Evolutionary conservation across 495 filamentous ascomycete species (phyloP).

Genomic region (Aspergillus asperescens): DNA sequence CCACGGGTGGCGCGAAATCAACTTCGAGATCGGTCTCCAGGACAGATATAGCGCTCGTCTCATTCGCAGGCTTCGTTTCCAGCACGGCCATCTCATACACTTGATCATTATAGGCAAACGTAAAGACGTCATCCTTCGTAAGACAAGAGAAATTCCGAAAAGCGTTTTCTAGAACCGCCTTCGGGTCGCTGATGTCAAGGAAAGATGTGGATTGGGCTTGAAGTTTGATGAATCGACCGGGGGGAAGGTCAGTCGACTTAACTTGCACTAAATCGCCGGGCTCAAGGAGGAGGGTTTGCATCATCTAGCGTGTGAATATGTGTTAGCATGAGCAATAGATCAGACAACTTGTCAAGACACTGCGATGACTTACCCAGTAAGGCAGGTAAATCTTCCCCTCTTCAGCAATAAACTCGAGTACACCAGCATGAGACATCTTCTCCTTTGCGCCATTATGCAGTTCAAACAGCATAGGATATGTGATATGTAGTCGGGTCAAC

Average conservation of each 20-base stretch:
- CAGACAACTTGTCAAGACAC: not conserved
- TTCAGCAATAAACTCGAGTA: conserved; percentile 94
- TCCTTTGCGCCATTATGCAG: conserved; percentile 78
- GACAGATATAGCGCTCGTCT: conserved; percentile 77
- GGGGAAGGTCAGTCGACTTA: conserved; percentile 85
- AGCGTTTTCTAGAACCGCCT: conserved; percentile 94
- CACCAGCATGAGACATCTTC: conserved; percentile 81
- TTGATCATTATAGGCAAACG: conserved; percentile 90
- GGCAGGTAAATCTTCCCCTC: conserved; percentile 95
- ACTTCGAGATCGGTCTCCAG: conserved; percentile 93
- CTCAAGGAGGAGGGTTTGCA: conserved; percentile 84
- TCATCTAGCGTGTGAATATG: conserved; percentile 56
- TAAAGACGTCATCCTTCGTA: conserved; percentile 88
- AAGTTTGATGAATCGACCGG: conserved; percentile 87
- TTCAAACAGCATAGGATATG: conserved; percentile 96
- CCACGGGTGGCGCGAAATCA: conserved; percentile 89
- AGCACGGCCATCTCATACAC: conserved; percentile 87
- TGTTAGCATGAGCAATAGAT: not conserved
- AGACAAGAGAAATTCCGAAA: conserved; percentile 93
- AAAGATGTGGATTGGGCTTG: conserved; percentile 89
- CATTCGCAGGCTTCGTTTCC: conserved; percentile 78
- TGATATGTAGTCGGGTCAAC: conserved; percentile 90
- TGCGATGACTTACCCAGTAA: conserved; percentile 65
- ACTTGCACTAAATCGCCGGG: conserved; percentile 91
- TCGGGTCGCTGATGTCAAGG: conserved; percentile 93